Evolutionary conservation across 441 rosid genomes (phyloP), one percentile per base, ranked within the genome.

Genomic region (Erodium moschatum): DNA sequence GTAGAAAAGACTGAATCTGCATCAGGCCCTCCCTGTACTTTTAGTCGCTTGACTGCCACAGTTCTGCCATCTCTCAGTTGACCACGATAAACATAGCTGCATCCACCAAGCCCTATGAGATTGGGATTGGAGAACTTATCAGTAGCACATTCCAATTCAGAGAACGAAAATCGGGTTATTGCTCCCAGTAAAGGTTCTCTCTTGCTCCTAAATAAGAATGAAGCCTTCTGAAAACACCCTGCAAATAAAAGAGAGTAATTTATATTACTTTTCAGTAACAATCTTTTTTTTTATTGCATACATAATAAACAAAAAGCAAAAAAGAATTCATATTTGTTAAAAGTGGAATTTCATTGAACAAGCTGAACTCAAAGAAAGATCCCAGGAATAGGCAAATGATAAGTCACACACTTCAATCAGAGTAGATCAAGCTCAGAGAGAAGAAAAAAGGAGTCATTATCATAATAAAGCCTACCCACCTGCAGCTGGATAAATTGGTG

Each of bases 81-180:
- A 20, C 97, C 98, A 42, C 80, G 85, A 70, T 89, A 92, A 3
- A 90, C 98, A 24, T 81, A 83, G 72, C 98, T 90, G 78, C 96
- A 86, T 79, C 94, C 97, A 18, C 98, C 97, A 31, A 83, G 87
- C 60, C 96, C 98, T 72, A 90, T 83, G 9, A 89, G 79, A 70
- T 76, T 89, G 74, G 85, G 82, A 81, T 75, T 74, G 65, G 92
- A 85, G 81, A 92, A 92, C 68, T 85, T 87, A 64, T 85, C 50
- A n/a, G 97, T 92, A 67, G 94, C 91, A 74, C 74, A 67, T 74
- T 87, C 91, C 81, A 92, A 70, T 70, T 86, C 96, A 71, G 81
- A 60, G 75, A 85, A 90, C 2, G 90, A 78, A 81, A 85, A 92
- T 72, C 79, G 89, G 72, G 73, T 61, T 24, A 92, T 82, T 65